phyloP scores from a whole-genome alignment of 805 yeast genomes.

The Brettanomyces naardenensis region DNA sequence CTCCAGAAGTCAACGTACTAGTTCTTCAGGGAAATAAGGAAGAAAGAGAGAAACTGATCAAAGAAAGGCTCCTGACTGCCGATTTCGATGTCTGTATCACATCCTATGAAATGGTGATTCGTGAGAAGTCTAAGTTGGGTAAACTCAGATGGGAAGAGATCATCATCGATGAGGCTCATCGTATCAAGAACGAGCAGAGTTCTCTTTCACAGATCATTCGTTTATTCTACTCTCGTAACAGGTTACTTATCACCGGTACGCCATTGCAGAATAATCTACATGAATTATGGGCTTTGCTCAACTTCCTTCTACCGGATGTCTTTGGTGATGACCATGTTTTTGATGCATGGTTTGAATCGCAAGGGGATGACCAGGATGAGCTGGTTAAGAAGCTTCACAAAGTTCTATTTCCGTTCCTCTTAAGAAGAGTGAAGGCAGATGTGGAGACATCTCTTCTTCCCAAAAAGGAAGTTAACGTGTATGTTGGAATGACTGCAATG shows the following conservation, averaged over 20 bases:
- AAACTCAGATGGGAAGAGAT: slow-evolving; percentile 91
- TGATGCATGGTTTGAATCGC: slow-evolving; percentile 82
- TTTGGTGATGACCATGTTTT: slow-evolving; percentile 87
- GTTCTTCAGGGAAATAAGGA: slow-evolving; percentile 89
- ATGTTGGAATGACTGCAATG: slow-evolving; percentile 94
- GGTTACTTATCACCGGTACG: slow-evolving; percentile 89
- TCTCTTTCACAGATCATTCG: slow-evolving; percentile 89
- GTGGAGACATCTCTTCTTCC: slow-evolving; percentile 89
- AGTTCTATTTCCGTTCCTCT: slow-evolving; percentile 77
- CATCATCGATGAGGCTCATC: slow-evolving; percentile 92
- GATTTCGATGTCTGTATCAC: slow-evolving; percentile 87
- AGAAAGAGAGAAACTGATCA: slow-evolving; percentile 55
- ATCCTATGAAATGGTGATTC: slow-evolving; percentile 87
- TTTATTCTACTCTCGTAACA: slow-evolving; percentile 73
- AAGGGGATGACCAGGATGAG: slow-evolving; percentile 67
- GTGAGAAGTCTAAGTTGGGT: slow-evolving; percentile 75
- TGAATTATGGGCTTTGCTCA: slow-evolving; percentile 91
- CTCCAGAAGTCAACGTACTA: slow-evolving; percentile 83
- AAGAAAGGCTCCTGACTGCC: slow-evolving; percentile 52
- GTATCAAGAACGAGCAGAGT: slow-evolving; percentile 92
- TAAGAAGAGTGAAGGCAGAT: slow-evolving; percentile 86
- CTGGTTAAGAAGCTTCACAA: slow-evolving; percentile 86
- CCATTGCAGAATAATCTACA: slow-evolving; percentile 93
- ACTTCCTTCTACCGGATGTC: slow-evolving; percentile 87
- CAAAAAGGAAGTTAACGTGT: slow-evolving; percentile 81